A percentile compares a stretch with the other conserved stretches of the same genome.
Evolutionary conservation across 768 basidiomycete species (phyloP).

Genomic region (Lentinula boryana): DNA sequence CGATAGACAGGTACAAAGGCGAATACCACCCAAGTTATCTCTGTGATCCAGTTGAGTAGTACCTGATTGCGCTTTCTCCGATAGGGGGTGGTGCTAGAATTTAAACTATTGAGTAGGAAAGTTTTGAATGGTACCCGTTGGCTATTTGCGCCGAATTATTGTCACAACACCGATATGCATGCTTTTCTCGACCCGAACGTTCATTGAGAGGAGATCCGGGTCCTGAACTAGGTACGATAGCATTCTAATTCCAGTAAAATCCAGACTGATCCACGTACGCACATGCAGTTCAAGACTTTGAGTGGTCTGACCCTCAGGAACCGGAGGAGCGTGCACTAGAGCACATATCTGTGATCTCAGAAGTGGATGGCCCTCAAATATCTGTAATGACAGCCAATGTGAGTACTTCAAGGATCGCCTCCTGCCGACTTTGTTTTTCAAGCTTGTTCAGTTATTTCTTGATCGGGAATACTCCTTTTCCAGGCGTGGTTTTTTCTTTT

Average conservation of each 20-base stretch:
- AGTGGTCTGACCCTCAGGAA: not conserved
- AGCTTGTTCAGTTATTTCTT: slow-evolving; percentile 12
- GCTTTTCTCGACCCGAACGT: slow-evolving; percentile 59
- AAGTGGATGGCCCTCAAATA: not conserved
- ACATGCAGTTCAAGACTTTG: slow-evolving; percentile 1
- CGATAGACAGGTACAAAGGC: slow-evolving; percentile 61
- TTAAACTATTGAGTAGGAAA: slow-evolving; percentile 44
- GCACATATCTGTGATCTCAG: not conserved
- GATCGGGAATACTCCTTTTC: slow-evolving; percentile 24
- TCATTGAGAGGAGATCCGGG: slow-evolving; percentile 32
- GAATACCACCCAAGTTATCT: slow-evolving; percentile 88
- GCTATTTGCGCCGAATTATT: slow-evolving; percentile 53
- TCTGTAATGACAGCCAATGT: slow-evolving; percentile 7
- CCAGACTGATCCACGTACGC: not conserved
- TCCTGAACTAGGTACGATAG: slow-evolving; percentile 13
- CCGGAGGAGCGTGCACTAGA: not conserved
- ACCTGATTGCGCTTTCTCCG: not conserved
- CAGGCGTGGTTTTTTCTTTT: slow-evolving; percentile 30
- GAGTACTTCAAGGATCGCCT: slow-evolving; percentile 9
- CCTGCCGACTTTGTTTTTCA: slow-evolving; percentile 6
- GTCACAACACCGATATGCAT: slow-evolving; percentile 61
- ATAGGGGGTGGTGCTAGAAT: not conserved
- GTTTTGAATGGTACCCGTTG: slow-evolving; percentile 71
- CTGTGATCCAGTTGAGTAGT: slow-evolving; percentile 65
- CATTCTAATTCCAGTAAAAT: not conserved